phyloP scores from a whole-genome alignment of 345 rosid genomes.

The Noccaea bulbosa region DNA sequence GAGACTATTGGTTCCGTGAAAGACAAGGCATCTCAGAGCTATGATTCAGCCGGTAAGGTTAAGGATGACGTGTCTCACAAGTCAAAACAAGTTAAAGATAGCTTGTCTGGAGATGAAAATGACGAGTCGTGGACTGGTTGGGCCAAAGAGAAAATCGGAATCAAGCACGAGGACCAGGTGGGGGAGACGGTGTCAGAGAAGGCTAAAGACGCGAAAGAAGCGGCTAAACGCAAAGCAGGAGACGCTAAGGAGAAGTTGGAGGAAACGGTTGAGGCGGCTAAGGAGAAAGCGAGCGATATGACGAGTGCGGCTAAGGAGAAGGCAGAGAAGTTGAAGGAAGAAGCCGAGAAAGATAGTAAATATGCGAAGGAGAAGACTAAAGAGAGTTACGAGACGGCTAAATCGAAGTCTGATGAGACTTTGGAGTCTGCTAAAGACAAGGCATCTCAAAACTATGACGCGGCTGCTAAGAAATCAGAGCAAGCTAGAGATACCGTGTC shows the following conservation, averaged over 20 bases:
- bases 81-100: slow-evolving; percentile 44
- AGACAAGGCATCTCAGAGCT: slow-evolving; percentile 29
- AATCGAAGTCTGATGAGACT: slow-evolving; percentile 37
- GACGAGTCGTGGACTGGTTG: slow-evolving; percentile 36
- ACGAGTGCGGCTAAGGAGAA: slow-evolving; percentile 41
- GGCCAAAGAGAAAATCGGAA: slow-evolving; percentile 34
- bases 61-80: slow-evolving; percentile 41
- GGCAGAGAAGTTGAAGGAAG: slow-evolving; percentile 36
- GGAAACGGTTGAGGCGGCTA: slow-evolving; percentile 34
- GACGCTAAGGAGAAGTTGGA: slow-evolving; percentile 38
- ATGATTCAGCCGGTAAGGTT: slow-evolving; percentile 39
- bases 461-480: slow-evolving; percentile 39
- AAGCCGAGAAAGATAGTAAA: slow-evolving; percentile 34
- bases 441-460: slow-evolving; percentile 32
- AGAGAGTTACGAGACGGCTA: slow-evolving; percentile 35
- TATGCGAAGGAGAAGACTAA: slow-evolving; percentile 34
- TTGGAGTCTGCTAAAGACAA: slow-evolving; percentile 41
- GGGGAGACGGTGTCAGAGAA: slow-evolving; percentile 38
- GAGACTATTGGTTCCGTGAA: slow-evolving; percentile 31
- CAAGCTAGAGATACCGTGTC: slow-evolving; percentile 40
- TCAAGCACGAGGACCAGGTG: slow-evolving; percentile 27
- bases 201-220: slow-evolving; percentile 38
- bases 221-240: slow-evolving; percentile 36
- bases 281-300: slow-evolving; percentile 42
- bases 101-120: slow-evolving; percentile 6